Evolutionary conservation across 495 filamentous ascomycete genomes (phyloP).

Genomic region (Parmelia sp.): DNA sequence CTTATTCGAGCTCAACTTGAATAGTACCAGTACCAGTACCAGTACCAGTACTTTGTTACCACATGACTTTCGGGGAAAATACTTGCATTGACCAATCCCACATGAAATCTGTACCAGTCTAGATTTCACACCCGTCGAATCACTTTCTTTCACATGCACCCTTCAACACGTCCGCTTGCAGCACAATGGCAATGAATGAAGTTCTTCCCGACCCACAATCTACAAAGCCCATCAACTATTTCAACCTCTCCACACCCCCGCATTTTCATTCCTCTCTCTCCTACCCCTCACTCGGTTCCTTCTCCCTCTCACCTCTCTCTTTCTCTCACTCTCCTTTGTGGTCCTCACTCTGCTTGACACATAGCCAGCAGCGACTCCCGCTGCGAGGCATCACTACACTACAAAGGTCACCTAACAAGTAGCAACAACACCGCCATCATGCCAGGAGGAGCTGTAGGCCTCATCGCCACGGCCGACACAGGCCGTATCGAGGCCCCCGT

Average conservation of each 20-base stretch:
- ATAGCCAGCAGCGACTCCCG: not conserved
- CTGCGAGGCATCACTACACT: not conserved
- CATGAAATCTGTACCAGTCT: too few relatives aligned
- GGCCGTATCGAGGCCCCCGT: conserved; percentile 58
- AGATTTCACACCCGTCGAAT: too few relatives aligned
- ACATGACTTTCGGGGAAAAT: too few relatives aligned
- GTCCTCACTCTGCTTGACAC: not conserved
- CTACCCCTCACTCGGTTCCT: conserved; percentile 1
- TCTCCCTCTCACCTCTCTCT: too few relatives aligned
- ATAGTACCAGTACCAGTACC: too few relatives aligned
- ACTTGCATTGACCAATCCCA: too few relatives aligned
- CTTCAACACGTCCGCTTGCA: too few relatives aligned
- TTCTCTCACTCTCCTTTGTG: not conserved
- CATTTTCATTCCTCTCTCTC: not conserved
- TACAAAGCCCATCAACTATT: too few relatives aligned
- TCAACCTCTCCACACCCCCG: conserved; percentile 6
- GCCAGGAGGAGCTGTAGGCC: conserved; percentile 22
- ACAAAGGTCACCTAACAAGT: not conserved
- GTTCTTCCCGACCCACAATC: too few relatives aligned
- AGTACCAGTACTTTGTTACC: too few relatives aligned
- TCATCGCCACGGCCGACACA: conserved; percentile 35
- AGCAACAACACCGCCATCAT: conserved; percentile 18
- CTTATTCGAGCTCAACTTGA: too few relatives aligned
- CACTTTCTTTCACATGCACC: too few relatives aligned
- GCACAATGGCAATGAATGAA: not conserved